Conservation (phyloP, 1,284 basidiomycete species). For the Tausonia pullulans region DNA sequence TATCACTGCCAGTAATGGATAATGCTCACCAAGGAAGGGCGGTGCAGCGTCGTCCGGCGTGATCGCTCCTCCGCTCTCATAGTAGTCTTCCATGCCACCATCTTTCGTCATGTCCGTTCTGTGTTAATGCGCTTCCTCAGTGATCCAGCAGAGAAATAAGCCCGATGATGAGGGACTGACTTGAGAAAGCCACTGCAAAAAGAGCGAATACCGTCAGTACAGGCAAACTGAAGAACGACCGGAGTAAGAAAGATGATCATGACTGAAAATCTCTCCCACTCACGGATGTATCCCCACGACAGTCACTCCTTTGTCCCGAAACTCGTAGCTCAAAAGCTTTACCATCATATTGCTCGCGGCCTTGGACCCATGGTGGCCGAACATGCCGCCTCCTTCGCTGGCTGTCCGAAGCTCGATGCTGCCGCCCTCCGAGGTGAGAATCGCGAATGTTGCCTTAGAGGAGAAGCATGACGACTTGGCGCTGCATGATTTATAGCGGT, state of each 20-base stretch:
- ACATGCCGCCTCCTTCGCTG: constrained; percentile 42
- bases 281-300: constrained; percentile 36
- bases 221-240: not conserved
- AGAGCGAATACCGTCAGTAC: not conserved
- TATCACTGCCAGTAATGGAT: constrained; percentile 28
- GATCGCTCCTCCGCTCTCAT: constrained; percentile 40
- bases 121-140: not conserved
- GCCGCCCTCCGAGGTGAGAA: constrained; percentile 42
- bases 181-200: constrained; percentile 26
- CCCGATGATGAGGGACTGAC: constrained; percentile 19
- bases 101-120: constrained; percentile 40
- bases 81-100: constrained; percentile 38
- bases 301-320: constrained; percentile 36
- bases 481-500: not conserved
- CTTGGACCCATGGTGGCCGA: constrained; percentile 43
- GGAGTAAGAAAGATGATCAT: constrained; percentile 26
- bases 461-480: constrained; percentile 15
- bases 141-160: constrained; percentile 30
- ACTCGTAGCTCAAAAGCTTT: constrained; percentile 37
- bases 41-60: constrained; percentile 37
- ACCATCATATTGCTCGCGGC: constrained; percentile 44
- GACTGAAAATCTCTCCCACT: constrained; percentile 17
- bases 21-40: constrained; percentile 19
- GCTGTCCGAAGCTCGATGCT: constrained; percentile 38
- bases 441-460: constrained; percentile 32